Evolutionary conservation across 345 rosid species (phyloP), one percentile per base, ranked within the genome.

Genomic region (Pistacia integerrima): DNA sequence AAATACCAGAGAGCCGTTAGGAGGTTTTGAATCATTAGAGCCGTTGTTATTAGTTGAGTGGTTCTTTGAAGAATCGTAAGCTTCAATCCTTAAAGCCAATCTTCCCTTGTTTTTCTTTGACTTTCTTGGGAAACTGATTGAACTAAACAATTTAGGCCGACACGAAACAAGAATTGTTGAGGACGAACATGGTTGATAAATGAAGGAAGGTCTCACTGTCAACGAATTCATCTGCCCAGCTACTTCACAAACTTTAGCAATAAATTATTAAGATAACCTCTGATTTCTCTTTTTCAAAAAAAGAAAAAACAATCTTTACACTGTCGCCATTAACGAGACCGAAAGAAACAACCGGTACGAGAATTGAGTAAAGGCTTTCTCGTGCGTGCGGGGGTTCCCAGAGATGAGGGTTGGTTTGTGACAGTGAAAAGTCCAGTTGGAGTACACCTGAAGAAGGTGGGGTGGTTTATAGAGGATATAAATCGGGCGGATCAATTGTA

Each of bases 1-100:
- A 44, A 6, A 68, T 91, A 95, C 99, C 97, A 83, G 49, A 76
- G 88, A 49, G 77, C 97, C 92, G 69, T 84, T 88, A n/a, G 94
- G 80, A 35, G 86, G 87, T 76, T 90, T 89, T 69, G 94, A 82
- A 51, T 93, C 93, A 55, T 86, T 84, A 64, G 88, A 77, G 70
- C 54, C 70, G 70, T 65, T 63, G 70, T 55, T 63, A 77, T 78
- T 80, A 12, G 88, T 76, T 63, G 85, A 38, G 28, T 84, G 88
- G 65, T 77, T 59, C 60, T 84, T 81, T 60, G 94, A 90, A 71
- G 97, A 87, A 83, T 80, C 92, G 74, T 89, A 87, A 28, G 98
- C 90, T 85, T 84, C 76, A 64, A 85, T 79, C 79, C 88, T 86
- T 54, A 69, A 52, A 52, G 60, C 74, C 78, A 86, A 82, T 62